A percentile compares a stretch with the other conserved stretches of the same genome.
Evolutionary conservation across 2,329 filamentous ascomycete species (phyloP).

Genomic region (Colletotrichum echinochloae): DNA sequence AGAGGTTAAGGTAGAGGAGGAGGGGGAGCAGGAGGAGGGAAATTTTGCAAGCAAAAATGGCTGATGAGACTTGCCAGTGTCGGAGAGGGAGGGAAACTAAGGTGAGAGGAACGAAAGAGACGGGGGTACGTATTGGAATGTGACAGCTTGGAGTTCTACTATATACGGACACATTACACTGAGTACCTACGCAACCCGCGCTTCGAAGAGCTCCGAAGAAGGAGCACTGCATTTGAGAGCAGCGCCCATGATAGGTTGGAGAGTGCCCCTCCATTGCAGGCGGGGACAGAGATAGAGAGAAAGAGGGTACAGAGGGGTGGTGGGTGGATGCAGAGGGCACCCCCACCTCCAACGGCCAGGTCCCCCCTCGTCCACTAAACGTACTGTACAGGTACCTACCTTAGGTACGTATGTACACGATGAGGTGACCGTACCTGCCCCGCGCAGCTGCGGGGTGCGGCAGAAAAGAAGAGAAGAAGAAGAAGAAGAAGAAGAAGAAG

Average conservation of each 20-base stretch:
- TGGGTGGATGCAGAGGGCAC: background rate
- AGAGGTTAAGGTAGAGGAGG: background rate
- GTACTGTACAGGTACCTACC: background rate
- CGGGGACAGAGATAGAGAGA: background rate
- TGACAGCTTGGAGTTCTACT: background rate
- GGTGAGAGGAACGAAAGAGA: background rate
- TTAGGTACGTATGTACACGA: background rate
- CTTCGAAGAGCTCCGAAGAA: constrained; percentile 24
- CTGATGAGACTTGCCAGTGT: background rate
- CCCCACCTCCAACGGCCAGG: constrained; percentile 15
- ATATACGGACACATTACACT: too few species aligned
- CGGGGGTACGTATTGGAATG: constrained; percentile 3
- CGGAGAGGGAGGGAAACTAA: background rate
- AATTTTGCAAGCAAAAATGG: constrained; percentile 10
- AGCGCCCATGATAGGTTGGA: constrained; percentile 17
- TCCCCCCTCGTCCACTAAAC: background rate
- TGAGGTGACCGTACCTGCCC: constrained; percentile 16
- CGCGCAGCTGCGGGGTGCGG: constrained; percentile 17
- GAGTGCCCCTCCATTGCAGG: constrained; percentile 20
- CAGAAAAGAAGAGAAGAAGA: background rate
- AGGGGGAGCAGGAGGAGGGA: constrained; percentile 3
- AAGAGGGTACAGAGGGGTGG: background rate
- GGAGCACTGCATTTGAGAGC: constrained; percentile 3
- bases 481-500: background rate
- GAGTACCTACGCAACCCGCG: constrained; percentile 1